These are phyloP conservation scores for Penicillium sclerotigenum DNA, from an alignment of 2,329 filamentous ascomycete species.

Conservation along the genomic window DNA sequence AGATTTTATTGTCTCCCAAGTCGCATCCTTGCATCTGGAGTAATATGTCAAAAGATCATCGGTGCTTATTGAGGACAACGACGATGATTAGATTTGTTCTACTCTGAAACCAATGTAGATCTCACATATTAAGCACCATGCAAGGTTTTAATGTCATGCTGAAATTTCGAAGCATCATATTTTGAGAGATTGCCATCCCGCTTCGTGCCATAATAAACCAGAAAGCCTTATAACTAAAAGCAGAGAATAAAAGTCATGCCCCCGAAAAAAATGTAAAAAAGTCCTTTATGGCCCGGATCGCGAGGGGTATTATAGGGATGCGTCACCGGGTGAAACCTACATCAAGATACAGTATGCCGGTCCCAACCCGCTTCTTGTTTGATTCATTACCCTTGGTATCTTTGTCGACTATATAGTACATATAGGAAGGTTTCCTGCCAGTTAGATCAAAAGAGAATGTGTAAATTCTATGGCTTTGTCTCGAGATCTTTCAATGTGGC, in stretches of 20 bases:
- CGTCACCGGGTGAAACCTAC: slow-evolving; percentile 3
- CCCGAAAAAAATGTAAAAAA: background rate
- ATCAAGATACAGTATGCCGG: slow-evolving; percentile 15
- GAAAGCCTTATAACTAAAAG: background rate
- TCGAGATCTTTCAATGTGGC: background rate
- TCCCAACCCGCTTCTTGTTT: background rate
- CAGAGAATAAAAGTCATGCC: background rate
- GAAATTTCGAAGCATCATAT: background rate
- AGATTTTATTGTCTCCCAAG: background rate
- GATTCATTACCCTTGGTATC: background rate
- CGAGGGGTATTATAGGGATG: background rate
- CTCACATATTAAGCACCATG: background rate
- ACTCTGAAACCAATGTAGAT: background rate
- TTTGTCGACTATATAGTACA: background rate
- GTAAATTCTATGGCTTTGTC: background rate
- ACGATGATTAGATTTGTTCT: no score
- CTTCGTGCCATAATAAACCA: background rate
- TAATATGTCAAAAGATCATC: background rate
- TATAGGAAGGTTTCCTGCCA: background rate
- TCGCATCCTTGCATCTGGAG: background rate
- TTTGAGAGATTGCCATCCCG: background rate
- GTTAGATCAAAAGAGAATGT: background rate
- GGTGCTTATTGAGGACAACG: background rate
- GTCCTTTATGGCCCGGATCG: no score
- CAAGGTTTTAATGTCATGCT: background rate